Percentiles rank a stretch among this genome's conserved stretches.
These are phyloP conservation scores for Clitocybe nebularis DNA, from an alignment of 1,284 basidiomycete species.

Conservation along the genomic window DNA sequence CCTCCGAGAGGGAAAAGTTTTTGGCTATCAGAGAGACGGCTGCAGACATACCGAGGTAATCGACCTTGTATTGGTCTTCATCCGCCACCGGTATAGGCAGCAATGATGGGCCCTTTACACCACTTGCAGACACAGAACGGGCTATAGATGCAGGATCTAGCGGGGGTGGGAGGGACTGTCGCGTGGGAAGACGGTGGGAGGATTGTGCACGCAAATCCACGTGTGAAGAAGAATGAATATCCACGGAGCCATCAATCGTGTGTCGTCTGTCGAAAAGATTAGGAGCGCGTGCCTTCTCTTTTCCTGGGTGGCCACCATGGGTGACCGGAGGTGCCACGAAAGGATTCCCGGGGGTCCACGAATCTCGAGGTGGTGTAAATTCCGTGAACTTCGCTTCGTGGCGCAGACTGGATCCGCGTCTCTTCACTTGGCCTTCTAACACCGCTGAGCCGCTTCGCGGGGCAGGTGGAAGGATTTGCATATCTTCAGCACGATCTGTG, in stretches of 20 bases:
- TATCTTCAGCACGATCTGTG: no score
- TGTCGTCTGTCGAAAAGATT: conserved; percentile 10
- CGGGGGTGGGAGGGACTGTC: conserved; percentile 2
- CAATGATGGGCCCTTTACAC: conserved; percentile 7
- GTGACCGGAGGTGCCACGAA: conserved; percentile 9
- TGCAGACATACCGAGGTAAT: conserved; percentile 14
- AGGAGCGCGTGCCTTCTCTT: not conserved
- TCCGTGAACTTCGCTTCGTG: not conserved
- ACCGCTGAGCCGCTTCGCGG: no score
- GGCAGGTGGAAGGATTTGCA: no score
- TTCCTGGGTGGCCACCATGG: not conserved
- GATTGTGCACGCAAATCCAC: conserved; percentile 15
- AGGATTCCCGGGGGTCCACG: conserved; percentile 13
- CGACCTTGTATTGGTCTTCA: conserved; percentile 17
- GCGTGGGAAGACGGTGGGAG: not conserved
- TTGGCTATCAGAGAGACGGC: conserved; percentile 16
- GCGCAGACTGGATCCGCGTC: not conserved
- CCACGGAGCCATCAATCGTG: conserved; percentile 9
- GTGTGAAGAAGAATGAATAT: conserved; percentile 2
- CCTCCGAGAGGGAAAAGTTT: conserved; percentile 20
- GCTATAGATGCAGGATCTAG: not conserved
- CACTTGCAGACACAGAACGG: not conserved
- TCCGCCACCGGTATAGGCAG: conserved; percentile 15
- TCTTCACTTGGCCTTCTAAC: not conserved
- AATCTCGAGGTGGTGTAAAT: conserved; percentile 6